Base-by-base conservation (phyloP, 305 asterid genomes). In the Solanum hybrid region DNA sequence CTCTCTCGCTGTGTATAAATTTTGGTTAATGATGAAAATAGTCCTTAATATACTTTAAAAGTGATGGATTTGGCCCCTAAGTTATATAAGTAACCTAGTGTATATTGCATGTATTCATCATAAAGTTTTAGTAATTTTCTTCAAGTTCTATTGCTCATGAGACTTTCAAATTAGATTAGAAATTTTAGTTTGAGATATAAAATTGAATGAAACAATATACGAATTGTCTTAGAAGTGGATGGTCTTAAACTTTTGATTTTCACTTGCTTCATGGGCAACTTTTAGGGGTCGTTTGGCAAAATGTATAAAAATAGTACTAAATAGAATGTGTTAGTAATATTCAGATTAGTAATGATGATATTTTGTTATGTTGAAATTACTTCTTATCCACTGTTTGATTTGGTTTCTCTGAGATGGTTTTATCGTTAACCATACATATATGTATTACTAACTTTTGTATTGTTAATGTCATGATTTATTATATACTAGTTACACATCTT, bases 381-480 rank as follows among this genome's bases (percentile, higher is more conserved):
- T 71, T 71, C 10, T 71, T 26, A 71, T 71, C 4, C 17, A 71
- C 8, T 0, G 4, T 26, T 71, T 71, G 34, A 10, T 11, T 71
- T 26, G 17, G 1, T 71, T 0, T 71, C 0, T 69, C 27, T 1
- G 0, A n/a, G 75, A 0, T 10, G 12, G 7, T 66, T 66, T 4
- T 10, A 17, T 69, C 7, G 10, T 22, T 60, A 22, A 60, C 10
- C 72, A 60, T 60, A 22, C 27, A 8, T 22, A n/a, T 2, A 60
- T 60, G 5, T 1, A 22, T 60, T 60, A 60, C 24, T 19, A 60
- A 11, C 15, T 24, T 69, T 60, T 66, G 75, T 24, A 69, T 24
- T 69, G 17, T 1, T 69, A 69, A 5, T 69, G 14, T 24, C 9
- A 12, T 69, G 32, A 71, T 71, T 71, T 71, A 0, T 3, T 5